Conservation (phyloP, 2,329 filamentous ascomycete genomes). For the Fusarium humuli region DNA sequence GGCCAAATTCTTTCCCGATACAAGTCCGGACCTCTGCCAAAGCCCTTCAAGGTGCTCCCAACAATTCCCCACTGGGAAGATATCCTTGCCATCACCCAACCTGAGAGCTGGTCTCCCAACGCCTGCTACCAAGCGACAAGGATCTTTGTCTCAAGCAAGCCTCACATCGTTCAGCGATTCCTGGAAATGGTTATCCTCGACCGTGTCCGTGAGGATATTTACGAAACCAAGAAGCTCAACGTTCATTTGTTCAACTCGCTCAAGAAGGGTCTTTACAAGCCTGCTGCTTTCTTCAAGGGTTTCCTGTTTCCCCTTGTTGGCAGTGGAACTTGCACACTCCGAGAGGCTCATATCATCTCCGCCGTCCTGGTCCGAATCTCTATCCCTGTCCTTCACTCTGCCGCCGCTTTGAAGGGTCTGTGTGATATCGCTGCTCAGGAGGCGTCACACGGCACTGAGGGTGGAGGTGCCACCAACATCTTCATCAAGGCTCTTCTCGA, state of each 20-base stretch:
- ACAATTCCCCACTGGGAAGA: slow-evolving; percentile 92
- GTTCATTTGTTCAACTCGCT: slow-evolving; percentile 93
- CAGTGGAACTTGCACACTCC: slow-evolving; percentile 87
- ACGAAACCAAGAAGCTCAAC: slow-evolving; percentile 93
- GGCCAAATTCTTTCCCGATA: slow-evolving; percentile 90
- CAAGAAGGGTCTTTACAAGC: slow-evolving; percentile 94
- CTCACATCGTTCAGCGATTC: slow-evolving; percentile 83
- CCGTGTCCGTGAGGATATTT: slow-evolving; percentile 91
- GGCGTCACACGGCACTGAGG: slow-evolving; percentile 83
- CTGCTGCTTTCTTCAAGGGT: slow-evolving; percentile 95
- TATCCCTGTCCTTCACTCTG: slow-evolving; percentile 91
- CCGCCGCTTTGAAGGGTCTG: slow-evolving; percentile 88
- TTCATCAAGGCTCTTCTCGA: slow-evolving; percentile 94
- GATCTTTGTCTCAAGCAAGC: slow-evolving; percentile 89
- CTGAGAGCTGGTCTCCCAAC: slow-evolving; percentile 80
- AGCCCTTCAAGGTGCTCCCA: slow-evolving; percentile 96
- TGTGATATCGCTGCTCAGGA: slow-evolving; percentile 96
- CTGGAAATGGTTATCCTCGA: slow-evolving; percentile 89
- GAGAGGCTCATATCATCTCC: slow-evolving; percentile 91
- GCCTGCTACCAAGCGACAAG: slow-evolving; percentile 87
- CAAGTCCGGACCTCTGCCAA: slow-evolving; percentile 95
- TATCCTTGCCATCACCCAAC: slow-evolving; percentile 84
- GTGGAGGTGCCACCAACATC: slow-evolving; percentile 91
- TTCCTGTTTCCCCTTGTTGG: slow-evolving; percentile 90
- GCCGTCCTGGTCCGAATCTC: slow-evolving; percentile 87